Conservation (phyloP, 1,284 basidiomycete genomes). For the Ustilago trichophora region DNA sequence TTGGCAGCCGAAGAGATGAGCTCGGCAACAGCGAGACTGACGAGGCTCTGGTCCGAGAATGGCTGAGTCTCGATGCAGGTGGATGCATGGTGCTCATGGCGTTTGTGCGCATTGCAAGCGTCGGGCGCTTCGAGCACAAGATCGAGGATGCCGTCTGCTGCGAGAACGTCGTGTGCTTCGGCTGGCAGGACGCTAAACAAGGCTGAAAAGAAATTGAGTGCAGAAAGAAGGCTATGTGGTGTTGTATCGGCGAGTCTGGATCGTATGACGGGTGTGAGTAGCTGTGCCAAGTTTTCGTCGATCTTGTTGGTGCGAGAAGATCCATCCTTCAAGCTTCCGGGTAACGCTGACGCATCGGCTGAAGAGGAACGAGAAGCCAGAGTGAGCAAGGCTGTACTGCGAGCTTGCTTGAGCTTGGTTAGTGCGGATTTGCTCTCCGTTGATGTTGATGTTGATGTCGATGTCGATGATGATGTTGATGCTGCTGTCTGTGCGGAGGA, state of each 20-base stretch:
- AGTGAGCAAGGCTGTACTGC: slow-evolving; percentile 24
- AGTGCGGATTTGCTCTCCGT: too few relatives aligned
- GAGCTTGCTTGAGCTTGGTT: slow-evolving; percentile 22
- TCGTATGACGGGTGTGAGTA: slow-evolving; percentile 34
- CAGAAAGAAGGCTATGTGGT: slow-evolving; percentile 32
- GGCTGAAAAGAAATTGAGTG: slow-evolving; percentile 32
- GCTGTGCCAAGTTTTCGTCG: slow-evolving; percentile 34
- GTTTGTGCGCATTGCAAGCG: slow-evolving; percentile 17
- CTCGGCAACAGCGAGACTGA: slow-evolving; percentile 27
- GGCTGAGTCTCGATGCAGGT: too few relatives aligned
- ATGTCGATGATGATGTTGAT: too few relatives aligned
- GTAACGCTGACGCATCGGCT: too few relatives aligned
- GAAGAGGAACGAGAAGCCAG: slow-evolving; percentile 34
- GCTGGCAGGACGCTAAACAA: slow-evolving; percentile 26
- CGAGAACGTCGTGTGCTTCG: slow-evolving; percentile 35
- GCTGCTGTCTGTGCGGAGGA: slow-evolving; percentile 4
- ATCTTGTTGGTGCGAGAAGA: too few relatives aligned
- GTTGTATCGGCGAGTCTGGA: slow-evolving; percentile 38
- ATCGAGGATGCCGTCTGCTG: slow-evolving; percentile 27
- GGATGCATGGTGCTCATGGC: too few relatives aligned
- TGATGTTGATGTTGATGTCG: too few relatives aligned
- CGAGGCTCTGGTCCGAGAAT: slow-evolving; percentile 24
- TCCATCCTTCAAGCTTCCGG: too few relatives aligned
- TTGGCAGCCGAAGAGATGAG: slow-evolving; percentile 38
- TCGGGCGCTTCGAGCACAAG: slow-evolving; percentile 33